These are phyloP conservation scores for Paxillus rubicundulus DNA, from an alignment of 768 basidiomycete species.

Conservation along the genomic window DNA sequence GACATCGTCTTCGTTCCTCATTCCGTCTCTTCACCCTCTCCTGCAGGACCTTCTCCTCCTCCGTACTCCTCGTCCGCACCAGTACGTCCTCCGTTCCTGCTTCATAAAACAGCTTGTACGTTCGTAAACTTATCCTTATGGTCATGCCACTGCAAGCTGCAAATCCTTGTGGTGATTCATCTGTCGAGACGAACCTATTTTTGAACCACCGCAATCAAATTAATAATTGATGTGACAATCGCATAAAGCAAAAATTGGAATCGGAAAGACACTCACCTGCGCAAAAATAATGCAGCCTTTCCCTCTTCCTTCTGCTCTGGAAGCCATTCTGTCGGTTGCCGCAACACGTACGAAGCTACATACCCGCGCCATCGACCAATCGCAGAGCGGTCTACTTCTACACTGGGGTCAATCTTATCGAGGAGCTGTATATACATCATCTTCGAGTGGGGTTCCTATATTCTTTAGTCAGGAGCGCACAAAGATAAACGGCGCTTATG, in stretches of 20 bases:
- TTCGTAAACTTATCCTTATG: slow-evolving; percentile 55
- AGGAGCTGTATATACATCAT: slow-evolving; percentile 61
- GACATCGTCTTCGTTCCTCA: slow-evolving; percentile 56
- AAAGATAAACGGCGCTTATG: slow-evolving; percentile 9
- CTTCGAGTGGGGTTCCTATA: slow-evolving; percentile 54
- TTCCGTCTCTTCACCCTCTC: slow-evolving; percentile 45
- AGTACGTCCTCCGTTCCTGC: slow-evolving; percentile 58
- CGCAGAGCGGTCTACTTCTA: slow-evolving; percentile 48
- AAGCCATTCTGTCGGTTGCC: slow-evolving; percentile 70
- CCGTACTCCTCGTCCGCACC: slow-evolving; percentile 36
- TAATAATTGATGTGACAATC: slow-evolving; percentile 15
- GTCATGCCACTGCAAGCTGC: slow-evolving; percentile 22
- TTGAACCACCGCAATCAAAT: slow-evolving; percentile 34
- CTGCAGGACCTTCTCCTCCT: slow-evolving; percentile 33
- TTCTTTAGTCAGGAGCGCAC: slow-evolving; percentile 7
- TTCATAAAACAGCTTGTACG: slow-evolving; percentile 72
- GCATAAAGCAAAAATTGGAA: slow-evolving; percentile 8
- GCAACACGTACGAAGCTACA: slow-evolving; percentile 68
- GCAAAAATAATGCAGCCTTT: slow-evolving; percentile 49
- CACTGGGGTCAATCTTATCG: slow-evolving; percentile 62
- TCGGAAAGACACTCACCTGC: slow-evolving; percentile 48
- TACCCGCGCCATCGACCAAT: slow-evolving; percentile 71
- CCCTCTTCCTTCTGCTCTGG: slow-evolving; percentile 38
- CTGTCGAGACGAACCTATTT: slow-evolving; percentile 50
- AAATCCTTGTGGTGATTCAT: slow-evolving; percentile 18